Evolutionary conservation across 805 yeast species (phyloP).

Genomic region (Candida corydali): DNA sequence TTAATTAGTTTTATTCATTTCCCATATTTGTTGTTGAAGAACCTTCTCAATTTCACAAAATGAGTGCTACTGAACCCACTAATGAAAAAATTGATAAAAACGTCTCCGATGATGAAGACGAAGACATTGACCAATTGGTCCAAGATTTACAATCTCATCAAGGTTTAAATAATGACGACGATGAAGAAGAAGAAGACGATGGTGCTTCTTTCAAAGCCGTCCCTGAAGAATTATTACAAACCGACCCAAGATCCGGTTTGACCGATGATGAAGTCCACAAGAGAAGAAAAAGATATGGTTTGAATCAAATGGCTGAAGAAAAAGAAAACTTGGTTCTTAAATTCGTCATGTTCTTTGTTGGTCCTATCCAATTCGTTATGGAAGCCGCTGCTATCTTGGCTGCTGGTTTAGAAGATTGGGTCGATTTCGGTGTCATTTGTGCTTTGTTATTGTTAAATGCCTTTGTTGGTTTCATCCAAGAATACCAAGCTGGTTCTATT

Average conservation of each 20-base stretch:
- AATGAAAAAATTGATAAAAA: constrained; percentile 49
- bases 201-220: constrained; percentile 55
- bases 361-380: constrained; percentile 97
- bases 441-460: constrained; percentile 86
- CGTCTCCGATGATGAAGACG: constrained; percentile 53
- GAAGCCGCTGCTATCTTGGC: constrained; percentile 95
- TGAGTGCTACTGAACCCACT: constrained; percentile 50
- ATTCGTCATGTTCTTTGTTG: constrained; percentile 83
- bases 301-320: constrained; percentile 89
- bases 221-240: constrained; percentile 80
- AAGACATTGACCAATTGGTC: constrained; percentile 59
- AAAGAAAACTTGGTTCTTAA: constrained; percentile 73
- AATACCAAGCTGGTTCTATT: constrained; percentile 97
- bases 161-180: constrained; percentile 49
- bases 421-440: constrained; percentile 96
- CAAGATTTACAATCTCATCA: constrained; percentile 73
- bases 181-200: constrained; percentile 41
- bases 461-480: constrained; percentile 93
- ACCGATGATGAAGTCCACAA: constrained; percentile 69
- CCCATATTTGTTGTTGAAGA: constrained; percentile 2
- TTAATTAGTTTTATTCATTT: constrained; percentile 1
- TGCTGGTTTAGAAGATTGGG: constrained; percentile 97
- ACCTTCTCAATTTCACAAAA: constrained; percentile 6
- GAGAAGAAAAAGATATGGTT: constrained; percentile 89
- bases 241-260: constrained; percentile 77